Evolutionary conservation across 1,284 basidiomycete species (phyloP), one percentile per base, ranked within the genome.

Genomic region (Ustilago shanxiensis): DNA sequence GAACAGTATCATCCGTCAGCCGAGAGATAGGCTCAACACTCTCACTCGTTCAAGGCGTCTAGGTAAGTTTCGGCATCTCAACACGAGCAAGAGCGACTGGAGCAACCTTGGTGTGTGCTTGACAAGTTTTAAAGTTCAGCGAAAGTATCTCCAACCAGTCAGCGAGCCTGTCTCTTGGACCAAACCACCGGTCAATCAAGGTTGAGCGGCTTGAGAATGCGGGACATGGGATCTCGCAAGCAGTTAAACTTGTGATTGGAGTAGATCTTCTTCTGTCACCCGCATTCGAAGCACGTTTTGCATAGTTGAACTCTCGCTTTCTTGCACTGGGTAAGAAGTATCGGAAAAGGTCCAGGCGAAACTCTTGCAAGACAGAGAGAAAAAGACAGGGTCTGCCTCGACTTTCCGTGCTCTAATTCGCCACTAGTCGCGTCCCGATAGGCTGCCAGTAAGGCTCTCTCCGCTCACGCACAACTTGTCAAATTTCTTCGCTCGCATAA

Each of bases 401-500:
- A 22, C 44, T 50, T n/a, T n/a, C n/a, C n/a, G n/a, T n/a, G n/a
- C n/a, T n/a, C n/a, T n/a, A n/a, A n/a, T n/a, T n/a, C n/a, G n/a
- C n/a, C n/a, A n/a, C n/a, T n/a, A n/a, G n/a, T n/a, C n/a, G n/a
- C n/a, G n/a, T n/a, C n/a, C n/a, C n/a, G n/a, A n/a, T n/a, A n/a
- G n/a, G n/a, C n/a, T n/a, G n/a, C n/a, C n/a, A 11, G 22, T 18
- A 28, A 49, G 14, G 47, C 16, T 22, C 49, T 39, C 47, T 51
- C 29, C 47, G 22, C 49, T 51, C 49, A 22, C 20, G 14, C 39
- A 18, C 24, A n/a, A 33, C 29, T 37, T 55, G 58, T 67, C 64
- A 66, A 66, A 61, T 67, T 68, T 63, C 66, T 68, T 68, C 60
- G 55, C 55, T 56, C 59, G 59, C 65, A 55, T 57, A 57, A 31